Conservation (phyloP, 768 basidiomycete genomes). For the Hypholoma sublateritium region DNA sequence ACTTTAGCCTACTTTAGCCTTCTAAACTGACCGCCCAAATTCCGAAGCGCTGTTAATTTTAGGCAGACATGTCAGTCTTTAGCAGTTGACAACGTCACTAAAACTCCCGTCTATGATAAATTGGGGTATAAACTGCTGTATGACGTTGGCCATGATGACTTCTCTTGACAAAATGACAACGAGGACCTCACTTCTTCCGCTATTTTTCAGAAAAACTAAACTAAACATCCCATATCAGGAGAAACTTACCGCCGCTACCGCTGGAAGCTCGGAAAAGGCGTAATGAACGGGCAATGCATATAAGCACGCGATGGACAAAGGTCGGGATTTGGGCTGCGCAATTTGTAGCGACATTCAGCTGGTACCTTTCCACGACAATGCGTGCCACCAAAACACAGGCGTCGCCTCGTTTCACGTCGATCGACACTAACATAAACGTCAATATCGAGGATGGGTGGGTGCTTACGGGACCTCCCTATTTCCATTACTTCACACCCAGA, state of each 20-base stretch:
- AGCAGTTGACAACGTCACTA: not conserved
- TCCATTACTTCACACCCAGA: not conserved
- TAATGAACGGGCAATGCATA: not conserved
- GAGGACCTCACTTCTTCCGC: conserved; percentile 1
- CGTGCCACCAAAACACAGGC: not conserved
- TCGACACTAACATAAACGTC: not conserved
- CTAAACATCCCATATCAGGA: not conserved
- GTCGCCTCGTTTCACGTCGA: not conserved
- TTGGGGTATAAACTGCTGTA: not conserved
- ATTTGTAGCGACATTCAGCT: not conserved
- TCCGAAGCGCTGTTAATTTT: not conserved
- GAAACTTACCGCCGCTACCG: not conserved
- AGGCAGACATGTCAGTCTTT: not conserved
- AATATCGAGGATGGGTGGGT: not conserved
- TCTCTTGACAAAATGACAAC: not conserved
- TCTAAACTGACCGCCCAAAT: not conserved
- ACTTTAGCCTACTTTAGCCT: not conserved
- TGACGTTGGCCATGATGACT: not conserved
- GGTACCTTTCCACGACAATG: not conserved
- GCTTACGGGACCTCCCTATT: not conserved
- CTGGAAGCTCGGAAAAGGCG: conserved; percentile 6
- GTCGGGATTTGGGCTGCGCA: conserved; percentile 4
- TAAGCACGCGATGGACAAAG: not conserved
- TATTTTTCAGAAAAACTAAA: not conserved
- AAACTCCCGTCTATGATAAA: not conserved